A percentile compares a stretch with the other conserved stretches of the same genome.
Evolutionary conservation across 2,329 filamentous ascomycete species (phyloP).

Genomic region (Xylariales sp.): DNA sequence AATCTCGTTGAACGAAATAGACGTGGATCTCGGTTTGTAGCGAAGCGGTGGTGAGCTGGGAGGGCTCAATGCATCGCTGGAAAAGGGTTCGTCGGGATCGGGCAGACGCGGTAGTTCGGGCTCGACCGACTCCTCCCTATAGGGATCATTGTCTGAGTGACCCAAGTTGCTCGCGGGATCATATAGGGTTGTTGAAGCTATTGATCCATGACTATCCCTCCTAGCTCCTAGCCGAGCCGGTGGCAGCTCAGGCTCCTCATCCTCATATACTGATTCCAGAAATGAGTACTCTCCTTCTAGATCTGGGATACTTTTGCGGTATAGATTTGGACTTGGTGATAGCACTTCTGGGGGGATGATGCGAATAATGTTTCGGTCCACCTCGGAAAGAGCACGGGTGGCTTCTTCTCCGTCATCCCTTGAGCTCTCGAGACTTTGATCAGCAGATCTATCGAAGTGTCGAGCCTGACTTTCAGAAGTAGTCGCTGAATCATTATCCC

Average conservation of each 20-base stretch:
- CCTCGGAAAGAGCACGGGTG: conserved; percentile 19
- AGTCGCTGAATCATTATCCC: neutral
- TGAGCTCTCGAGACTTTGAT: too few relatives aligned
- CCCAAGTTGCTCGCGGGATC: conserved; percentile 14
- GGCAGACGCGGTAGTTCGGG: conserved; percentile 33
- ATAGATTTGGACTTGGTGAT: conserved; percentile 10
- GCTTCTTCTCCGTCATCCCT: conserved; percentile 4
- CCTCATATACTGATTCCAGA: conserved; percentile 27
- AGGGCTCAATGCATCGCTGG: conserved; percentile 36
- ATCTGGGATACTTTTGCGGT: conserved; percentile 13
- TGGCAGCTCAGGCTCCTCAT: conserved; percentile 23
- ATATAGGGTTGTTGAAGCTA: conserved; percentile 35
- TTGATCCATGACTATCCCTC: conserved; percentile 21
- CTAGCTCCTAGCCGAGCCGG: conserved; percentile 18
- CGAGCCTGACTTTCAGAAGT: neutral
- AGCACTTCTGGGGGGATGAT: conserved; percentile 14
- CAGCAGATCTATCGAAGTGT: conserved; percentile 17
- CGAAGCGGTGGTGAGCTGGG: conserved; percentile 45
- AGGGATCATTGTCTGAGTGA: conserved; percentile 36
- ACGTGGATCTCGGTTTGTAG: conserved; percentile 32
- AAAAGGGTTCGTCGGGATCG: conserved; percentile 25
- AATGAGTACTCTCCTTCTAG: conserved; percentile 25
- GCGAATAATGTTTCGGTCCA: conserved; percentile 25
- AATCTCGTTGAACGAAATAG: conserved; percentile 40
- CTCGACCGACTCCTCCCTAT: conserved; percentile 38